Base-by-base conservation (phyloP, 352 stramenopile genomes). In the Aphanomyces invadans region DNA sequence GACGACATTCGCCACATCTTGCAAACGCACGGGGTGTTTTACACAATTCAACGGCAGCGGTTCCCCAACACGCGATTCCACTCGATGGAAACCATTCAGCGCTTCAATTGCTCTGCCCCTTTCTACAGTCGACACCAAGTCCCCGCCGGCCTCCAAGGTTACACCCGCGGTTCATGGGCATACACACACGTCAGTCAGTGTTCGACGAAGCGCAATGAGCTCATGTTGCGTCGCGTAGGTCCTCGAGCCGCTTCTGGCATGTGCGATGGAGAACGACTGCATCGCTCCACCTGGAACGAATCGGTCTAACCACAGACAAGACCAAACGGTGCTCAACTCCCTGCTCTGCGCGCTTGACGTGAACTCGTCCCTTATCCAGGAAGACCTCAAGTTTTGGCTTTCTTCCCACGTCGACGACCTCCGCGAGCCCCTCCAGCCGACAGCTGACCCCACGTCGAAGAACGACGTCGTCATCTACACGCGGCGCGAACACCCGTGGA, bases 61-160 rank as follows among this genome's bases (percentile, higher is more conserved):
- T 62, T 62, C 28, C 54, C 54, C 54, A 62, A 62, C 19, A 62
- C 52, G 7, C 52, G 52, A 19, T 60, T 60, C 19, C 52, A 60
- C 33, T 7, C 52, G 4, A 23, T 31, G 15, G 52, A 21, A 19
- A 60, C 52, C 12, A 60, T 60, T 19, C 52, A 31, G 12, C 29
- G 52, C 7, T 42, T 60, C 33, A 60, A 60, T 31, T 60, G 52
- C 52, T 42, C 52, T 9, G 52, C 23, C 7, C 9, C 21, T 9
- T 42, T 60, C 7, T 60, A 60, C 33, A 32, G 15, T 7, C 52
- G 52, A 26, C 52, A 7, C 4, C 52, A 60, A 21, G 33, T 60
- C 7, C 52, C 52, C n/a, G 52, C 9, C 9, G 9, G 52, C 12
- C 52, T 42, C 7, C 52, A 60, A 33, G 52, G 15, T 4, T 60